Evolutionary conservation across 805 yeast genomes (phyloP).

Genomic region (Soucietia sequanensis): DNA sequence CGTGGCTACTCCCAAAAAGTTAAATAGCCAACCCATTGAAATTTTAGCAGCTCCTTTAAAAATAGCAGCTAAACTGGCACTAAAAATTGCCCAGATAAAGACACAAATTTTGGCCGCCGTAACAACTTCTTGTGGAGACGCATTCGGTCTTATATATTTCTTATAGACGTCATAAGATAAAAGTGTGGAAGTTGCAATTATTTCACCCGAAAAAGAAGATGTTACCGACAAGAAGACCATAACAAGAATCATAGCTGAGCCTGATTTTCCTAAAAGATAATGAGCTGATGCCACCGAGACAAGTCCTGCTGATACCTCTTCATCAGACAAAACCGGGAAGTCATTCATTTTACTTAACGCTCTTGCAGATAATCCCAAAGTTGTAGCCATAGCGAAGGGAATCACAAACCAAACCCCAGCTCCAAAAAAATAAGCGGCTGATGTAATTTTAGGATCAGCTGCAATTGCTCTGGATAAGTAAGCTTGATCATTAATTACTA

Average conservation of each 20-base stretch:
- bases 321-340: conserved; percentile 14
- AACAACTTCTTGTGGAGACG: conserved; percentile 37
- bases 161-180: conserved; percentile 24
- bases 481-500: conserved; percentile 22
- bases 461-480: conserved; percentile 26
- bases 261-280: conserved; percentile 24
- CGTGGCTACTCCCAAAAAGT: conserved; percentile 27
- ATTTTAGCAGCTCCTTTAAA: conserved; percentile 23
- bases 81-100: conserved; percentile 20
- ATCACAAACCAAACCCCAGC: conserved; percentile 24
- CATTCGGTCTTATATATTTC: conserved; percentile 23
- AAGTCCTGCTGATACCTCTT: conserved; percentile 19
- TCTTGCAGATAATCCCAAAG: conserved; percentile 40
- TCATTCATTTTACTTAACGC: conserved; percentile 21
- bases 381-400: conserved; percentile 23
- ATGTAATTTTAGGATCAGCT: conserved; percentile 18
- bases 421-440: conserved; percentile 22
- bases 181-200: conserved; percentile 40
- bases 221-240: conserved; percentile 41
- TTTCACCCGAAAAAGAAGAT: conserved; percentile 41
- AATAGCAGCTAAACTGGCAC: conserved; percentile 19
- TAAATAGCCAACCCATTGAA: conserved; percentile 37
- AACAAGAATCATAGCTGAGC: conserved; percentile 26
- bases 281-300: conserved; percentile 19
- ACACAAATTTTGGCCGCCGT: conserved; percentile 31